Evolutionary conservation across 2,329 filamentous ascomycete species (phyloP), one percentile per base, ranked within the genome.

Genomic region (Botrytis hyacinthi): DNA sequence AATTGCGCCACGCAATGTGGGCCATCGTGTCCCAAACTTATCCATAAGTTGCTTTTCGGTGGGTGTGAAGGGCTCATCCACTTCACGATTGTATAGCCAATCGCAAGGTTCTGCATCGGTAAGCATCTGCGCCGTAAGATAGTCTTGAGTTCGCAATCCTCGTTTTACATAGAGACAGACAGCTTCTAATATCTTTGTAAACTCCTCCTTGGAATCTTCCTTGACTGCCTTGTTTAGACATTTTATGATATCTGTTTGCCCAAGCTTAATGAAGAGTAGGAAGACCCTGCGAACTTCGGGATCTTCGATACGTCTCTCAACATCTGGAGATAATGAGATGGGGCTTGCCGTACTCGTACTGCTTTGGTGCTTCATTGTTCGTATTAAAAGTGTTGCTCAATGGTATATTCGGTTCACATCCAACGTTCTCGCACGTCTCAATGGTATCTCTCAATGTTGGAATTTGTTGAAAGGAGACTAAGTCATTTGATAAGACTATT

Each of bases 371-470:
- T n/a, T 51, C 0, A 51, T 51, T 14, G 26, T 7, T 51, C 3
- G 48, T 5, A n/a, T 14, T 14, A 6, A 51, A n/a, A 51, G 0
- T 51, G 5, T n/a, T 14, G 10, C 22, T n/a, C 8, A 26, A 14
- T 5, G 12, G 5, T 3, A 14, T n/a, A 14, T n/a, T 14, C 26
- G 4, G 22, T 51, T 9, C 9, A 0, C 9, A 46, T 46, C 7
- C 8, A 46, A 46, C 44, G 44, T 9, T 3, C 44, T 46, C 44
- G 7, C 22, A 51, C 48, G 48, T n/a, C 22, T 51, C 4, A 12
- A 51, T 5, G 0, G 46, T n/a, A 51, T 51, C 8, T 22, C 5
- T 22, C 2, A 14, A n/a, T 10, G 22, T 26, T n/a, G 22, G 48
- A 51, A 51, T 0, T 6, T n/a, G 26, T 14, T n/a, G 0, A n/a